Percentiles rank a stretch among this genome's conserved stretches.
Conservation (phyloP, 2,329 filamentous ascomycete genomes). For the Venturia carpophila region DNA sequence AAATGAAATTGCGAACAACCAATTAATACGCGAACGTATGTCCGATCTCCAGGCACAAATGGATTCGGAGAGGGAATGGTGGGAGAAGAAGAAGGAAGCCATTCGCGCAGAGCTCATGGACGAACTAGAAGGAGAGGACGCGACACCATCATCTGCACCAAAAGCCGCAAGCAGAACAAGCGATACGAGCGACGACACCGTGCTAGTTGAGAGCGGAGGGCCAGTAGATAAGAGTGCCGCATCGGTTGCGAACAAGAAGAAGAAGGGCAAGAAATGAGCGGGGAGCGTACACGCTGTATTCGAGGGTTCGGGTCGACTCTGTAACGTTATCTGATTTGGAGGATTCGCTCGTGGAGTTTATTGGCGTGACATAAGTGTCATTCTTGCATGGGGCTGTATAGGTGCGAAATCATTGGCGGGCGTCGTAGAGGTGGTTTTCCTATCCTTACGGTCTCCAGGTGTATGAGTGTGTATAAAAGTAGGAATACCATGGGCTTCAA, state of each 20-base stretch:
- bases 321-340: neutral
- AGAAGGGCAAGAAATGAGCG: constrained; percentile 56
- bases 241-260: constrained; percentile 43
- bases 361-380: constrained; percentile 4
- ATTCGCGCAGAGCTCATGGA: constrained; percentile 75
- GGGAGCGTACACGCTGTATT: neutral
- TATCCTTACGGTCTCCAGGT: neutral
- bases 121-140: constrained; percentile 56
- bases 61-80: constrained; percentile 76
- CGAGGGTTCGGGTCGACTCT: neutral
- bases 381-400: neutral
- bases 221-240: constrained; percentile 35
- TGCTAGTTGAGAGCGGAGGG: constrained; percentile 63
- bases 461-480: neutral
- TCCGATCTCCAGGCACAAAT: constrained; percentile 66
- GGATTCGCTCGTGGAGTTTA: neutral
- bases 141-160: constrained; percentile 24
- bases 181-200: constrained; percentile 57
- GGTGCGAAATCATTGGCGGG: constrained; percentile 2
- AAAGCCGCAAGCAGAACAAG: constrained; percentile 32
- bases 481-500: neutral
- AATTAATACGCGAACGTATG: constrained; percentile 63
- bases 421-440: neutral
- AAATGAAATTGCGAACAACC: constrained; percentile 89
- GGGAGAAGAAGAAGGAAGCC: constrained; percentile 70